These are phyloP conservation scores for Aspergillus funiculosus DNA, from an alignment of 495 filamentous ascomycete species.

Conservation along the genomic window DNA sequence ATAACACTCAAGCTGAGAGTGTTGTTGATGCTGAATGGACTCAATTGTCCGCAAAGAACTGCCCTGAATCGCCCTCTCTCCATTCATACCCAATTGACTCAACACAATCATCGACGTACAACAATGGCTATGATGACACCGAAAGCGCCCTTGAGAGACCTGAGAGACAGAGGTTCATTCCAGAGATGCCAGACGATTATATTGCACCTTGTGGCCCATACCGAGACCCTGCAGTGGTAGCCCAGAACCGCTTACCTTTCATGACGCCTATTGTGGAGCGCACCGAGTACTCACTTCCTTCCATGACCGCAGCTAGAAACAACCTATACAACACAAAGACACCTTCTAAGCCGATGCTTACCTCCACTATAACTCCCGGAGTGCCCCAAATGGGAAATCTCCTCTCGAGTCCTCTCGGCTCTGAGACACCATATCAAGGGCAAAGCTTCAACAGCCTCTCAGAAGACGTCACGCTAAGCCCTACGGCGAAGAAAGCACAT, in stretches of 20 bases:
- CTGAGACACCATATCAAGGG: conserved; percentile 25
- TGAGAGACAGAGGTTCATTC: conserved; percentile 49
- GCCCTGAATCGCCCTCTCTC: conserved; percentile 40
- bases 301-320: conserved; percentile 51
- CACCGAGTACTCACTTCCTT: conserved; percentile 76
- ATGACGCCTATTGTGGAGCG: conserved; percentile 98
- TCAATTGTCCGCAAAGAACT: conserved; percentile 72
- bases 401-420: conserved; percentile 28
- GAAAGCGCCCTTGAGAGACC: conserved; percentile 25
- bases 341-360: conserved; percentile 53
- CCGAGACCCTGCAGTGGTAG: conserved; percentile 65
- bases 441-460: conserved; percentile 31
- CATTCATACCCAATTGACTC: conserved; percentile 29
- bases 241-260: conserved; percentile 86
- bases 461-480: conserved; percentile 37
- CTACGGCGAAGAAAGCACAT: conserved; percentile 44
- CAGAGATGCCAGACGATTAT: conserved; percentile 79
- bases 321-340: conserved; percentile 64
- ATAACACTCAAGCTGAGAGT: conserved; percentile 50
- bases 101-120: conserved; percentile 15
- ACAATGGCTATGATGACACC: conserved; percentile 31
- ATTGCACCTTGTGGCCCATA: conserved; percentile 67
- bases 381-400: conserved; percentile 35
- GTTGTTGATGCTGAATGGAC: conserved; percentile 69
- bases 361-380: conserved; percentile 20